phyloP scores from a whole-genome alignment of 768 basidiomycete genomes.

The Glaciozyma antarctica region DNA sequence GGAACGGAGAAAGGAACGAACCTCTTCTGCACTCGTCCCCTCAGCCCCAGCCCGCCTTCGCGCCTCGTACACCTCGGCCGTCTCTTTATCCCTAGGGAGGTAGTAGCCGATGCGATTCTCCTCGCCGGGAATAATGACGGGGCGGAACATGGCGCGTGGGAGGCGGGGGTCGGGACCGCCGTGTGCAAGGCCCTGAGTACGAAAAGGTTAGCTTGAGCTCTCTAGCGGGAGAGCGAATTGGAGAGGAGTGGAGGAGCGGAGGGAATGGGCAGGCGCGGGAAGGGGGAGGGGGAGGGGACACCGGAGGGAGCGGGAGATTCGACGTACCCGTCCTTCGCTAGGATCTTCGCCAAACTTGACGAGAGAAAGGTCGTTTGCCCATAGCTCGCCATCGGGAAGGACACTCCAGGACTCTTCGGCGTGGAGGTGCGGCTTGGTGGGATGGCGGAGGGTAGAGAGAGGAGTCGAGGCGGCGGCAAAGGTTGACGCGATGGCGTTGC shows the following conservation, averaged over 20 bases:
- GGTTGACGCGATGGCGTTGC: conserved; percentile 26
- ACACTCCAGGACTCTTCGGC: conserved; percentile 75
- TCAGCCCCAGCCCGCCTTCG: neutral
- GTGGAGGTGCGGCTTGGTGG: conserved; percentile 62
- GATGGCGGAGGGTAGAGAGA: conserved; percentile 52
- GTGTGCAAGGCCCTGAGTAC: no score
- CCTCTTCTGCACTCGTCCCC: conserved; percentile 12
- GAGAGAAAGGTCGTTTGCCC: conserved; percentile 52
- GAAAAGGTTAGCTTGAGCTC: no score
- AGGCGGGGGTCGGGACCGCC: conserved; percentile 24
- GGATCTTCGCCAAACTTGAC: conserved; percentile 40
- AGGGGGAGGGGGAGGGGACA: neutral
- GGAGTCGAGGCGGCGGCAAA: conserved; percentile 29
- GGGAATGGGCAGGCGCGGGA: neutral
- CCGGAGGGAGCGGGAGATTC: neutral
- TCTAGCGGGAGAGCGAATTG: no score
- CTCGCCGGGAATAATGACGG: conserved; percentile 9
- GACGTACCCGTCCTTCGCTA: conserved; percentile 1
- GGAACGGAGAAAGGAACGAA: neutral
- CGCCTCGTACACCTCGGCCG: conserved; percentile 14
- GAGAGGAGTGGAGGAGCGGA: no score
- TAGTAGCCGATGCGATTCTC: conserved; percentile 29
- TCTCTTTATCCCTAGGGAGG: conserved; percentile 26
- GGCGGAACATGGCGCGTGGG: conserved; percentile 28
- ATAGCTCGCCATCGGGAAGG: conserved; percentile 72